A percentile compares a stretch with the other conserved stretches of the same genome.
phyloP scores from a whole-genome alignment of 306 rosid genomes.

The Quercus robur region DNA sequence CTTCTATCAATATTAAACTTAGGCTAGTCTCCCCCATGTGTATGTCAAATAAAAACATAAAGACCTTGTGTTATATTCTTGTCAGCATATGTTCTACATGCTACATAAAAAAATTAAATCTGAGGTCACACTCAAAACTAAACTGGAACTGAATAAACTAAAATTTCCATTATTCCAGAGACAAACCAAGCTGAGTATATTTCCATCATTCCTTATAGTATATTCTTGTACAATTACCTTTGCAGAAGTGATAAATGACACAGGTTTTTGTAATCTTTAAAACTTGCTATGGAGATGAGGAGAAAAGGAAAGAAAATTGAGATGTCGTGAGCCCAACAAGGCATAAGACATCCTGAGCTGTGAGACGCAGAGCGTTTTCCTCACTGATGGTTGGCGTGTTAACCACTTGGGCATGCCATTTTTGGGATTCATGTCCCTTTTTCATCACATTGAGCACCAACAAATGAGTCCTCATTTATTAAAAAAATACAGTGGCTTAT shows the following conservation, averaged over 20 bases:
- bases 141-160: background rate
- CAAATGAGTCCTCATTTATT: background rate
- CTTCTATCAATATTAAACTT: background rate
- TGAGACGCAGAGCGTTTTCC: background rate
- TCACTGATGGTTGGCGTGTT: background rate
- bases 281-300: background rate
- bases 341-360: background rate
- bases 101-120: background rate
- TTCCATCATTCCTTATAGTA: background rate
- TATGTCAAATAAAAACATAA: background rate
- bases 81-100: background rate
- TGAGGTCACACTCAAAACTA: background rate
- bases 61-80: background rate
- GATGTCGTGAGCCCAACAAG: background rate
- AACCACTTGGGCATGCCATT: background rate
- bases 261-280: background rate
- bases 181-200: background rate
- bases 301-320: background rate
- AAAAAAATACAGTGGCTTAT: background rate
- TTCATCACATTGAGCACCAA: background rate
- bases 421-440: background rate
- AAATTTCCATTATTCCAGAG: background rate
- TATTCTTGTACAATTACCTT: background rate
- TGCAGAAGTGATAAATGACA: background rate
- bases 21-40: background rate